Conservation (phyloP, 331 rosid species). For the Quercus tomentella region DNA sequence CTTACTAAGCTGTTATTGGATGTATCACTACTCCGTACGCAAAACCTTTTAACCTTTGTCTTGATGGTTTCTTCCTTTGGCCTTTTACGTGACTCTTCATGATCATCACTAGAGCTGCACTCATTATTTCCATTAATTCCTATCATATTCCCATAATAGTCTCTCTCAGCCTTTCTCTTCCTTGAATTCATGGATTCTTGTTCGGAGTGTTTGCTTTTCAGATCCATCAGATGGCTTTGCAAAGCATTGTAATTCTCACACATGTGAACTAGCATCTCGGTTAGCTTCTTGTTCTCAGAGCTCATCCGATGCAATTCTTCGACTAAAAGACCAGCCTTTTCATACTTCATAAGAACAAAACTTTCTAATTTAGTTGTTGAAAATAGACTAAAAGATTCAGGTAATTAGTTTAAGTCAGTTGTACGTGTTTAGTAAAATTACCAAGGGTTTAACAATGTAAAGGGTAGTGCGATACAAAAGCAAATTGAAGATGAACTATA, state of each 20-base stretch:
- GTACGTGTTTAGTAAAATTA: background rate
- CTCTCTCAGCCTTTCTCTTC: conserved; percentile 60
- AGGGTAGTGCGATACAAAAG: background rate
- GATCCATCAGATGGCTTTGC: conserved; percentile 36
- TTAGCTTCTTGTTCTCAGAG: conserved; percentile 67
- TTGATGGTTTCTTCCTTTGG: conserved; percentile 30
- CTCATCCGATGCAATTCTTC: conserved; percentile 55
- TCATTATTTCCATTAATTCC: conserved; percentile 16
- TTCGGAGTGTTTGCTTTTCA: conserved; percentile 20
- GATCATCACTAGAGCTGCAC: conserved; percentile 30
- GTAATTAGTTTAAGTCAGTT: background rate
- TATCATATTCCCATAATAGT: conserved; percentile 6
- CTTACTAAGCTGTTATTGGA: conserved; percentile 61
- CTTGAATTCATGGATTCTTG: conserved; percentile 12
- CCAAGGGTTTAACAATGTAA: background rate
- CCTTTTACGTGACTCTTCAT: conserved; percentile 41
- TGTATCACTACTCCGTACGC: conserved; percentile 43
- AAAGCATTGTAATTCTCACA: conserved; percentile 38
- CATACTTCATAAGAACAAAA: background rate
- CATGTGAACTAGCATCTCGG: conserved; percentile 32
- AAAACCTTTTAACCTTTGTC: conserved; percentile 40
- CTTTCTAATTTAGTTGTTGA: background rate
- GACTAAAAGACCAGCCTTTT: conserved; percentile 30
- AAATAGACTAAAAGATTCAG: background rate
- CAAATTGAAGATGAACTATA: background rate